phyloP scores from a whole-genome alignment of 129 eudicot genomes.

The Pulicaria dysenterica region DNA sequence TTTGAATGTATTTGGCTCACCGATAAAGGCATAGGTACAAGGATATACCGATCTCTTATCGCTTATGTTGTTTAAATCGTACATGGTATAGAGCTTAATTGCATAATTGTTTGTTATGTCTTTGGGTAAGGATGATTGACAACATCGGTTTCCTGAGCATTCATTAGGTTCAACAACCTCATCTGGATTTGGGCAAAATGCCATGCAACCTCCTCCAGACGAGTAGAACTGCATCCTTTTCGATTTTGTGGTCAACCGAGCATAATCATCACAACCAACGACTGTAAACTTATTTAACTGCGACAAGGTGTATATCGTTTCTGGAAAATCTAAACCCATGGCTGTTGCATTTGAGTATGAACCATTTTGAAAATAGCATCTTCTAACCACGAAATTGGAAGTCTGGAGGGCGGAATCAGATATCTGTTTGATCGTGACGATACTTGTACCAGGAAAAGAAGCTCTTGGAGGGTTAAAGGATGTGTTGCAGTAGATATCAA shows the following conservation, averaged over 20 bases:
- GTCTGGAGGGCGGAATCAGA: conserved; percentile 23
- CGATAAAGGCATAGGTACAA: conserved; percentile 52
- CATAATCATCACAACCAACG: conserved; percentile 49
- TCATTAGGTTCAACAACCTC: conserved; percentile 19
- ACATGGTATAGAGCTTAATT: neutral
- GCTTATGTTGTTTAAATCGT: neutral
- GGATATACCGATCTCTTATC: neutral
- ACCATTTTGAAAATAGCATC: conserved; percentile 12
- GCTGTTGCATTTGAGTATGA: neutral
- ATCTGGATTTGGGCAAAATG: neutral
- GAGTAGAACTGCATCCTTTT: neutral
- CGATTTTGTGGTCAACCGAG: neutral
- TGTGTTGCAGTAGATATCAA: conserved; percentile 36
- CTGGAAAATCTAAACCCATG: neutral
- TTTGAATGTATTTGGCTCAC: conserved; percentile 28
- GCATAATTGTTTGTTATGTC: conserved; percentile 18
- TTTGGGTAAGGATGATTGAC: conserved; percentile 39
- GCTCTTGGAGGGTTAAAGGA: conserved; percentile 36
- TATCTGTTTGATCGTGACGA: conserved; percentile 14
- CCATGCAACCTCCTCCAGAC: conserved; percentile 28
- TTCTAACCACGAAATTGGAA: neutral
- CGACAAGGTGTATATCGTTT: conserved; percentile 23
- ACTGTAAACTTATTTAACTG: conserved; percentile 33
- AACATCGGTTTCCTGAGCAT: conserved; percentile 50
- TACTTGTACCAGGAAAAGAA: neutral